phyloP scores from a whole-genome alignment of 2,329 filamentous ascomycete genomes.

The Camillea tinctor region DNA sequence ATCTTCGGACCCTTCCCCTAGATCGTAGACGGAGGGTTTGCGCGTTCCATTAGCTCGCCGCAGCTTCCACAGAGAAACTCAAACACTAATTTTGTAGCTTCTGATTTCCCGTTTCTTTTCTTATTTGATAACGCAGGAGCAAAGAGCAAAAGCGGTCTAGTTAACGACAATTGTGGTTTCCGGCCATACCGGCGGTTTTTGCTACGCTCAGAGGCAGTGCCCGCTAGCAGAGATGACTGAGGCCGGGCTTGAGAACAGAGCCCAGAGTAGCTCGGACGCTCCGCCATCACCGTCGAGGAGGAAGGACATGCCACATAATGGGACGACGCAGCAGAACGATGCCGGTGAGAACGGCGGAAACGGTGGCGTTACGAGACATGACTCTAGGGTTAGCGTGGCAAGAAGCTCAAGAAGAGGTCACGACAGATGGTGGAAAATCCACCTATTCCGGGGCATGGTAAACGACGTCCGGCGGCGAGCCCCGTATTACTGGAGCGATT shows the following conservation, averaged over 20 bases:
- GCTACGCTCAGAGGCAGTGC: background rate
- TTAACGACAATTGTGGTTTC: no score
- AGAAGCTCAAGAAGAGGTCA: background rate
- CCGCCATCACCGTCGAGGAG: background rate
- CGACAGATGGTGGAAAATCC: slow-evolving; percentile 68
- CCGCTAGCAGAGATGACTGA: background rate
- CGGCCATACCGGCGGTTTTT: no score
- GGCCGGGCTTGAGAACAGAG: background rate
- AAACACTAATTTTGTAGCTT: no score
- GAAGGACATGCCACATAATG: background rate
- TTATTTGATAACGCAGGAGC: no score
- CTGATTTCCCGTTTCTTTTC: no score
- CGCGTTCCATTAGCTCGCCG: no score
- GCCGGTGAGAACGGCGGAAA: background rate
- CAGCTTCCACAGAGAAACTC: no score
- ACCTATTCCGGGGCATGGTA: slow-evolving; percentile 74
- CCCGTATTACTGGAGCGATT: slow-evolving; percentile 80
- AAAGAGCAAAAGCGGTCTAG: no score
- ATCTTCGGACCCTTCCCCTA: no score
- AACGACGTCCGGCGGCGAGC: slow-evolving; percentile 72
- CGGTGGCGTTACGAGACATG: background rate
- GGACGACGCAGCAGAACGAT: background rate
- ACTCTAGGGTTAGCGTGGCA: background rate
- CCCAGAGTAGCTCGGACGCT: background rate
- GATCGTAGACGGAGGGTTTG: no score